These are phyloP conservation scores for Inonotus hispidus DNA, from an alignment of 1,284 basidiomycete species.

Conservation along the genomic window DNA sequence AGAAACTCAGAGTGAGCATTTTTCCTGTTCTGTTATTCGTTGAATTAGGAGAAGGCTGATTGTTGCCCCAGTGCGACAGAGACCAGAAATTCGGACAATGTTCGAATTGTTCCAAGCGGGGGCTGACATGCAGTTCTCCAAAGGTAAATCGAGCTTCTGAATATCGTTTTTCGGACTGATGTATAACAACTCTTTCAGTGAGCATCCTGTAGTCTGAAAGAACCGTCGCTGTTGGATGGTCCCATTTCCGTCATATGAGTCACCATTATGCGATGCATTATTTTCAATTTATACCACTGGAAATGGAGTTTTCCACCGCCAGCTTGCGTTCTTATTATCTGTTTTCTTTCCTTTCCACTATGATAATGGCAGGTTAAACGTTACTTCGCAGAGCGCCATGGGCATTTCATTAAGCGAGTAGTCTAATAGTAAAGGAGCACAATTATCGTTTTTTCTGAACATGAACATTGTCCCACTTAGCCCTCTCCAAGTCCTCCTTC, in stretches of 20 bases:
- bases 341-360: neutral
- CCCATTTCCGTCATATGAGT: too few relatives aligned
- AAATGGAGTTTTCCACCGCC: too few relatives aligned
- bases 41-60: neutral
- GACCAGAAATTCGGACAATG: neutral
- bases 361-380: too few relatives aligned
- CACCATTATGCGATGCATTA: too few relatives aligned
- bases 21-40: neutral
- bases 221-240: too few relatives aligned
- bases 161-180: too few relatives aligned
- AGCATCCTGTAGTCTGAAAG: too few relatives aligned
- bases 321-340: neutral
- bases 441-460: constrained; percentile 54
- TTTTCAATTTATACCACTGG: too few relatives aligned
- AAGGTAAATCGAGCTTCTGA: too few relatives aligned
- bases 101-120: neutral
- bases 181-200: too few relatives aligned
- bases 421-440: neutral
- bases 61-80: constrained; percentile 2
- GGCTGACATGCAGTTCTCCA: too few relatives aligned
- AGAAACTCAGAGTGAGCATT: constrained; percentile 6
- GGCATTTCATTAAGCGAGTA: neutral
- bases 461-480: constrained; percentile 76
- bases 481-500: constrained; percentile 77
- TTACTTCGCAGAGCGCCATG: too few relatives aligned